Evolutionary conservation across 768 basidiomycete genomes (phyloP), one percentile per base, ranked within the genome.

Genomic region (Tubosaeta sp.): DNA sequence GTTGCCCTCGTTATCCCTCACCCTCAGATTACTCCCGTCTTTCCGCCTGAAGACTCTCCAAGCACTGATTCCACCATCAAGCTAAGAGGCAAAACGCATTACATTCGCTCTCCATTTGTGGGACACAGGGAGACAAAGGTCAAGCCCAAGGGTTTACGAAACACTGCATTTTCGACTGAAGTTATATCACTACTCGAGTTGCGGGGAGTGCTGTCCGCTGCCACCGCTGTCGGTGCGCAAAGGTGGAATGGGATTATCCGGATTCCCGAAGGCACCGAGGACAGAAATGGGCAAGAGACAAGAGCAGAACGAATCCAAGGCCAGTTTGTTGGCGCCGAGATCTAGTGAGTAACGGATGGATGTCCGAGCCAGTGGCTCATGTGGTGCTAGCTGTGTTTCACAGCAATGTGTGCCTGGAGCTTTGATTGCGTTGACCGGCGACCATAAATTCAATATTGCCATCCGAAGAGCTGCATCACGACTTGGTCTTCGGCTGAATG

Each of bases 181-280:
- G 63, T 82, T 4, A 48, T 80, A 12, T 73, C 69, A 2, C 60
- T 68, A 5, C 71, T 86, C 5, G 60, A 69, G 39, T 61, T 71
- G 19, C 69, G 70, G 1, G 82, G 80, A 1, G 59, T 85, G 4
- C 55, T 81, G 18, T 76, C 72, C 1, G 69, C 70, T 3, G 63
- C 70, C 1, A 56, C 76, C 18, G 34, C 61, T 2, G 48, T 39
- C 2, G 70, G 70, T 6, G 38, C 61, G 1, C 66, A 59, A 6
- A 71, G 69, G 48, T 86, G 82, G 81, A 65, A 73, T 24, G 84
- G 84, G 13, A 56, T 86, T 6, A 61, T 78, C 6, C 70, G 78
- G 9, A 46, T 83, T 36, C 83, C 83, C 2, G 61, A 67, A 41
- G 59, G 59, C 39, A 53, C 51, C 24, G 32, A 48, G 18, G 53